Conservation (phyloP, 2,329 filamentous ascomycete genomes). For the Botrytis porri region DNA sequence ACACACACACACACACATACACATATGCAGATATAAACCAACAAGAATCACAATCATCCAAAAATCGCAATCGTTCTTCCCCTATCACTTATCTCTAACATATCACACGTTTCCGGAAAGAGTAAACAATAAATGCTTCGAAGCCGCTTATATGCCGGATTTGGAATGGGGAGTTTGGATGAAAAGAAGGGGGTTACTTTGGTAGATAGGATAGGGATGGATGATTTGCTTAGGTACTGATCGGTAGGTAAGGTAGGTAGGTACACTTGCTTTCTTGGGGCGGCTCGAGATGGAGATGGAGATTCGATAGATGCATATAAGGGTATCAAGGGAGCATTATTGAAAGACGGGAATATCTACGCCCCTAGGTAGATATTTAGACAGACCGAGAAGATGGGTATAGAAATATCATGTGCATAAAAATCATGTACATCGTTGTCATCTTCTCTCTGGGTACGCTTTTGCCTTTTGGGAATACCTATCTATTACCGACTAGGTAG, state of each 20-base stretch:
- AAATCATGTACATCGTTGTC: background rate
- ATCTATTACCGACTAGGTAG: too few species aligned
- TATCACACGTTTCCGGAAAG: background rate
- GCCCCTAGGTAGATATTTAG: too few species aligned
- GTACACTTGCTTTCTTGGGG: too few species aligned
- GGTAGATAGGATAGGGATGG: too few species aligned
- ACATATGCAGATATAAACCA: background rate
- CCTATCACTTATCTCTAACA: background rate
- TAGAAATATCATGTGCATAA: background rate
- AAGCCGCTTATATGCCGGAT: background rate
- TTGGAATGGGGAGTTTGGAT: too few species aligned
- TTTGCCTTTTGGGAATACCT: background rate
- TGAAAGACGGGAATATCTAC: background rate
- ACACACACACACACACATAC: background rate
- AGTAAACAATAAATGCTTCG: constrained; percentile 5
- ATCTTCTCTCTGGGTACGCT: background rate
- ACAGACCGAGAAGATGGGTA: background rate
- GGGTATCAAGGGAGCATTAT: background rate
- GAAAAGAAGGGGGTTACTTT: background rate
- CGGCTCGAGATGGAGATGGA: background rate
- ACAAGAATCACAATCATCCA: background rate
- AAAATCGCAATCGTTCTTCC: background rate
- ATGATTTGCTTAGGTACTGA: too few species aligned
- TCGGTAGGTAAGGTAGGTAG: too few species aligned
- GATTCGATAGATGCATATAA: background rate